These are phyloP conservation scores for Bolboschoenus planiculmis DNA, from an alignment of 176 grass and related monocot genomes.

Conservation along the genomic window DNA sequence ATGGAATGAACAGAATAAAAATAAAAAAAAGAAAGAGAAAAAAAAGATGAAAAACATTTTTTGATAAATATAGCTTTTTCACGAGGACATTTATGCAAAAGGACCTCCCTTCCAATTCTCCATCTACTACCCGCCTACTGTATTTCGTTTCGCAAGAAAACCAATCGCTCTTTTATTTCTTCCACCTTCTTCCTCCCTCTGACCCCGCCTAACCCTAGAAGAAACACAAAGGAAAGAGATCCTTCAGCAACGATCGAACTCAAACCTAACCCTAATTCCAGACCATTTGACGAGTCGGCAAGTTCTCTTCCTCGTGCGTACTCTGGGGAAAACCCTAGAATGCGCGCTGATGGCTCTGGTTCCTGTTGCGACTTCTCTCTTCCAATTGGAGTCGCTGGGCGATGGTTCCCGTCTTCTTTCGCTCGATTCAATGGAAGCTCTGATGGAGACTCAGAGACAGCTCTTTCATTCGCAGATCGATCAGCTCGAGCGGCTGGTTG, in stretches of 20 bases:
- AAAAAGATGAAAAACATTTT: too few species aligned
- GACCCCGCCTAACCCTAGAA: slow-evolving; percentile 11
- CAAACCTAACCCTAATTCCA: slow-evolving; percentile 6
- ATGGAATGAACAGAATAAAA: too few species aligned
- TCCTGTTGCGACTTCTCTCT: slow-evolving; percentile 17
- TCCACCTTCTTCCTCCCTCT: neutral
- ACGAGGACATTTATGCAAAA: too few species aligned
- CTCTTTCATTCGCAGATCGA: slow-evolving; percentile 67
- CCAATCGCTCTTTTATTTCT: too few species aligned
- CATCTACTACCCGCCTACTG: too few species aligned
- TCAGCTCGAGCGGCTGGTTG: slow-evolving; percentile 63
- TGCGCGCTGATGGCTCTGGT: slow-evolving; percentile 50
- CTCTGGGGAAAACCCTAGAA: slow-evolving; percentile 1
- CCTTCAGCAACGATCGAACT: neutral
- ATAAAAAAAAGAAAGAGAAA: too few species aligned
- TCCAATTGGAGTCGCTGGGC: slow-evolving; percentile 2
- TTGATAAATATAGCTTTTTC: too few species aligned
- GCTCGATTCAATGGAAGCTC: slow-evolving; percentile 7
- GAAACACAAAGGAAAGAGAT: neutral
- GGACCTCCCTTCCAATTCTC: too few species aligned
- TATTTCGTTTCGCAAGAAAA: too few species aligned
- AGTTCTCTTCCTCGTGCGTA: neutral
- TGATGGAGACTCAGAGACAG: slow-evolving; percentile 32
- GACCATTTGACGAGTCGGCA: too few species aligned
- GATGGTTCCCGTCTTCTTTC: neutral